These are phyloP conservation scores for Hyphopichia buzzinii DNA, from an alignment of 1,139 yeast species.

Conservation along the genomic window DNA sequence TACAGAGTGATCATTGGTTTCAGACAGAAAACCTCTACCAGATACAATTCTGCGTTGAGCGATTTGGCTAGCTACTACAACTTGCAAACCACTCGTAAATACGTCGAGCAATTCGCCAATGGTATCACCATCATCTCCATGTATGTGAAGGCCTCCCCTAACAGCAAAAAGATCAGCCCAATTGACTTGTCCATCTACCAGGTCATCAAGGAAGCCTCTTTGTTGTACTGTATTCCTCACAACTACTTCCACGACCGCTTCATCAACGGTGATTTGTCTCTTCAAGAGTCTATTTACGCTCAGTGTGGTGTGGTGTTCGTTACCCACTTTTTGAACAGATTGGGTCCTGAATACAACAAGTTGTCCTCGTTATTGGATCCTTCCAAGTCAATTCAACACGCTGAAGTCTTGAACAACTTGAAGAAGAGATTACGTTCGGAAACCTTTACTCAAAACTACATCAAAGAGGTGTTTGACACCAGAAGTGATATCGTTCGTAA, in stretches of 20 bases:
- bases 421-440: slow-evolving; percentile 91
- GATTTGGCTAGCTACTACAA: slow-evolving; percentile 90
- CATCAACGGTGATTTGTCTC: slow-evolving; percentile 73
- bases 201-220: slow-evolving; percentile 90
- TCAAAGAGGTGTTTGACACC: slow-evolving; percentile 70
- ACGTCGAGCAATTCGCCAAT: slow-evolving; percentile 90
- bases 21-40: slow-evolving; percentile 79
- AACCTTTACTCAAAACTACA: slow-evolving; percentile 85
- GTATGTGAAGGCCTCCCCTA: slow-evolving; percentile 62
- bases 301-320: slow-evolving; percentile 93
- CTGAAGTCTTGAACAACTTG: slow-evolving; percentile 74
- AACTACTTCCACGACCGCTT: slow-evolving; percentile 77
- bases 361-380: slow-evolving; percentile 64
- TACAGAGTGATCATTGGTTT: slow-evolving; percentile 87
- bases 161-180: slow-evolving; percentile 32
- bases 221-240: slow-evolving; percentile 88
- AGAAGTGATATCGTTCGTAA: slow-evolving; percentile 75
- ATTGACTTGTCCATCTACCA: slow-evolving; percentile 82
- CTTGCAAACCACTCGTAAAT: slow-evolving; percentile 80
- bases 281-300: slow-evolving; percentile 93
- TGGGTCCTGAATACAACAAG: slow-evolving; percentile 86
- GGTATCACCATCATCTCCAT: slow-evolving; percentile 85
- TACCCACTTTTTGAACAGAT: slow-evolving; percentile 88
- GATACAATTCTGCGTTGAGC: slow-evolving; percentile 84
- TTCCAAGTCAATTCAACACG: slow-evolving; percentile 57